Evolutionary conservation across 2,329 filamentous ascomycete species (phyloP), one percentile per base, ranked within the genome.

Genomic region (Metarhizium album): DNA sequence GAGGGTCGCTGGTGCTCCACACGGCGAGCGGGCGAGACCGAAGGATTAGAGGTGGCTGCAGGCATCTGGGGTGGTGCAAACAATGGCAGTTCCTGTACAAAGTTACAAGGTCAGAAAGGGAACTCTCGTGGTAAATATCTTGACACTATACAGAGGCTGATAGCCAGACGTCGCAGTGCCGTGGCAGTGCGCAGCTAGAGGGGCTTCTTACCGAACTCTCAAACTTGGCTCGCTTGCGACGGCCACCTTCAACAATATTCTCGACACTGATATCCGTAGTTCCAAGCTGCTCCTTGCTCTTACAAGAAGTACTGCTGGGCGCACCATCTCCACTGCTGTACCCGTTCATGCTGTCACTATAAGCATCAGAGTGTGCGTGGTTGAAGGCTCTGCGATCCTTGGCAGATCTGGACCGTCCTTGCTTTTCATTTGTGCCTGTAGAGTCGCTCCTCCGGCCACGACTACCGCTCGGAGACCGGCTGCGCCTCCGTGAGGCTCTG

Each of bases 221-320:
- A 72, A 86, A 86, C 70, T 95, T 96, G 61, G 91, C 88, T 64
- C 90, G 83, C 75, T 97, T 96, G 65, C 93, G 84, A 68, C 93
- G 85, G 58, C 91, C 90, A 64, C 94, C 93, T 70, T 97, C 91
- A 54, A 98, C 87, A 68, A 98, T 97, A 66, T 98, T 98, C 60
- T 96, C 90, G 59, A 96, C 82, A 66, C 91, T 97, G 64, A 98
- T 98, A 60, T 98, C 93, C 16, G 93, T 95, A 65, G 89, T 96
- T 46, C 88, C 90, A 61, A 95, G 81, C 57, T 89, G 86, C 62
- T 96, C 90, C 67, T 87, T 90, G 60, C 78, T 80, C 66, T 86
- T 86, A 61, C 86, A 84, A 48, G 67, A 70, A 58, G 86, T 77
- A 50, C 88, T 90, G 58, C 82, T 85, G 54, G 86, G 80, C 27